Base-by-base conservation (phyloP, 1,284 basidiomycete species). In the Schizopora paradoxa region DNA sequence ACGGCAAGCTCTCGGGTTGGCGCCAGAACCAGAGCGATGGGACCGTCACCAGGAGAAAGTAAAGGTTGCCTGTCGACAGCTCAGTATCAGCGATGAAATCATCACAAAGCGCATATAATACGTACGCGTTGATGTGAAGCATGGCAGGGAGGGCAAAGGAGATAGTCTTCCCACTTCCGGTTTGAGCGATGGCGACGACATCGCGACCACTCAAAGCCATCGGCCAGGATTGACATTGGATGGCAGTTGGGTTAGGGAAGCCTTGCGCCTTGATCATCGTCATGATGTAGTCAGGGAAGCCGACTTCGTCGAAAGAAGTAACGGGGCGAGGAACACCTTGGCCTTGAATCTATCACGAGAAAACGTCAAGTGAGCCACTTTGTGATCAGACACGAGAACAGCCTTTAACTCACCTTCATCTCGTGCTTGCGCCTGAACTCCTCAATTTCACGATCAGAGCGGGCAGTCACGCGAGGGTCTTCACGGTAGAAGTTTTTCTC, bases 401-500 rank as follows among this genome's bases (percentile, higher is more conserved):
- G 42, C 45, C 45, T 49, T 49, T 49, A 2, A 41, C 58, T 31
- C 48, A 86, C 88, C 73, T 83, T 87, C 68, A 99, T 98, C 66
- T 96, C 88, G 67, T 97, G 93, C 42, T 59, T 56, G 41, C 76
- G 74, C 49, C 90, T 78, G 70, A 94, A 98, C 47, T 91, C 91
- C 51, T 90, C 82, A 37, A 98, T 78, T 59, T 99, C 95, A 40
- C 79, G 72, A 11, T 97, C 92, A 48, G 75, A 80, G 53, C 88
- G 87, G 32, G 75, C 69, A 10, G 83, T 66, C 34, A 99, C 91
- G 32, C 82, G 78, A 59, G 87, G 85, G 67, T 99, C 91, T 66
- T 99, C 93, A 49, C 85, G 72, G 67, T 99, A 99, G 62, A 99
- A 99, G 76, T 97, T 97, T 71, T 94, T 94, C 67, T 93, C 91